Evolutionary conservation across 192 early-diverging fungal species (phyloP), one percentile per base, ranked within the genome.

Genomic region (Coemansia sp.): DNA sequence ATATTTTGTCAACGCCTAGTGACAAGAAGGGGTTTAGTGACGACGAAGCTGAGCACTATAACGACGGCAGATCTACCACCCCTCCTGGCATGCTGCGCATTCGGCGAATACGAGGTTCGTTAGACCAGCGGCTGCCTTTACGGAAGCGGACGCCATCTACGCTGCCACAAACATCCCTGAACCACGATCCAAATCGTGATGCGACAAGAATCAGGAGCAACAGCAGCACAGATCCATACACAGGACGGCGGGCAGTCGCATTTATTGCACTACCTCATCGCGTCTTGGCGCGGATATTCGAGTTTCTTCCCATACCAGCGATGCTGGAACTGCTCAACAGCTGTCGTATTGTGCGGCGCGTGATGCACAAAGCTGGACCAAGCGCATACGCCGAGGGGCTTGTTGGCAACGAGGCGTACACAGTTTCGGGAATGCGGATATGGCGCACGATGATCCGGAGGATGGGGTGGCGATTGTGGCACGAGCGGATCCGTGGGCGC

Each of bases 281-380:
- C 5, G 66, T 80, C 4, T 7, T 80, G 1, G 53, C 52, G 15
- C 65, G 65, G 33, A 55, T 80, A 0, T 26, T 75, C 15, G 67
- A 61, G 59, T 58, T 42, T 12, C 46, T 80, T 45, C 72, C 77
- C 0, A 65, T 80, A 0, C 59, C 57, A n/a, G 58, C 43, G 28
- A 57, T 74, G 68, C 63, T 80, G 29, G 37, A 31, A 2, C 29
- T 80, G 39, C 25, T 63, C 16, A 71, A 68, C 59, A 75, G 68
- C 69, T 80, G 77, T 56, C 77, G 77, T 1, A 63, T 69, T 28
- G 31, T 80, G 64, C 72, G 77, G n/a, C 64, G 77, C 6, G 72
- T 66, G 0, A 64, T 75, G 67, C 62, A 71, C 48, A 53, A 28
- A 33, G 34, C 26, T 0, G 77, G 64, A 29, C 77, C 77, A 10